phyloP scores from a whole-genome alignment of 257 asterid genomes.

The Cynanchum wilfordii region DNA sequence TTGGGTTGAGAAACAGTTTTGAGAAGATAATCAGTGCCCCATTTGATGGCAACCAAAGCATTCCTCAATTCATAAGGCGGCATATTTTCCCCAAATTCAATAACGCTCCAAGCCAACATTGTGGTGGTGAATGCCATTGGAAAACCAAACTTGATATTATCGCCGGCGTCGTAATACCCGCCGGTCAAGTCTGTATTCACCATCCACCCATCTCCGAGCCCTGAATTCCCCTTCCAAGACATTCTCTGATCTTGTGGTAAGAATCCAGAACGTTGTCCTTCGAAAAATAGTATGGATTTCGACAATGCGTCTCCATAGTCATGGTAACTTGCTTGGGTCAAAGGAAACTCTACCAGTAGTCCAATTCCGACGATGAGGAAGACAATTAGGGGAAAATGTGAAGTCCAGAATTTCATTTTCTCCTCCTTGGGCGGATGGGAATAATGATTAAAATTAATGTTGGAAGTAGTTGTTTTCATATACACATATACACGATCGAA shows the following conservation, averaged over 20 bases:
- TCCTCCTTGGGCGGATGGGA: not conserved
- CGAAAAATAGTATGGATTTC: conserved; percentile 74
- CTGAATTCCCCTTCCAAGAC: conserved; percentile 82
- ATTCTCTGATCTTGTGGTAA: conserved; percentile 78
- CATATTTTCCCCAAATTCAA: conserved; percentile 72
- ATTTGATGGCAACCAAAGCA: conserved; percentile 64
- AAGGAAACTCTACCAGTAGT: conserved; percentile 24
- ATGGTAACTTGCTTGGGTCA: conserved; percentile 38
- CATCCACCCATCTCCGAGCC: conserved; percentile 73
- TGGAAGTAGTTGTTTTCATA: not conserved
- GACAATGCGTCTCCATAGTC: conserved; percentile 79
- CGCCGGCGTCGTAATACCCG: conserved; percentile 97
- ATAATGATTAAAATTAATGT: not conserved
- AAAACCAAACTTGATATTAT: conserved; percentile 76
- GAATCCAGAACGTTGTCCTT: conserved; percentile 90
- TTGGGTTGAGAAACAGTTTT: conserved; percentile 80
- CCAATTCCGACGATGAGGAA: not conserved
- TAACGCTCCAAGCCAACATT: conserved; percentile 90
- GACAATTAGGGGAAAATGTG: conserved; percentile 13
- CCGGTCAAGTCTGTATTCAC: conserved; percentile 65
- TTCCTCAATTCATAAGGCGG: conserved; percentile 68
- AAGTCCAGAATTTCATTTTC: conserved; percentile 27
- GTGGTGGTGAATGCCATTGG: conserved; percentile 99
- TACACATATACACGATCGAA: too few relatives aligned
- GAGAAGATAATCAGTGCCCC: conserved; percentile 88